phyloP scores from a whole-genome alignment of 2,329 filamentous ascomycete genomes.

The Septoria linicola region DNA sequence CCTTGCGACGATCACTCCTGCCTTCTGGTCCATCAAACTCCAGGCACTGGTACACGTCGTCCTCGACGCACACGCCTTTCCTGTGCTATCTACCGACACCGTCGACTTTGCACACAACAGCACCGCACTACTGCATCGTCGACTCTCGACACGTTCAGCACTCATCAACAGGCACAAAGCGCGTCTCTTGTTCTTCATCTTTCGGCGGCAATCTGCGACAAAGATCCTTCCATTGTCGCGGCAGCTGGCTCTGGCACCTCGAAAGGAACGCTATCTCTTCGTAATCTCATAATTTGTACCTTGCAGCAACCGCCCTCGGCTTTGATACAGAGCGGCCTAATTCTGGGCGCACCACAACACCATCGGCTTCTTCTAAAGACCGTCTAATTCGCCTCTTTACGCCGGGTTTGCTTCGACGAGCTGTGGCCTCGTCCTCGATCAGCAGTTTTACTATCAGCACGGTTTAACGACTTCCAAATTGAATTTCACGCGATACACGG shows the following conservation, averaged over 20 bases:
- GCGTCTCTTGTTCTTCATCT: conserved; percentile 15
- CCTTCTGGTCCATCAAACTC: neutral
- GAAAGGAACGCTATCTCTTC: conserved; percentile 32
- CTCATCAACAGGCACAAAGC: conserved; percentile 8
- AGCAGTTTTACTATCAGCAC: conserved; percentile 14
- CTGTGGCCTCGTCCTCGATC: conserved; percentile 5
- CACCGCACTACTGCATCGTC: neutral
- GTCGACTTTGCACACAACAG: neutral
- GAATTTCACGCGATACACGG: conserved; percentile 22
- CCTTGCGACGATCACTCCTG: conserved; percentile 9
- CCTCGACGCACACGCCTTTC: neutral
- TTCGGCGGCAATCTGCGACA: conserved; percentile 25
- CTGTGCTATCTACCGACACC: neutral
- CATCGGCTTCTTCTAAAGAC: conserved; percentile 13
- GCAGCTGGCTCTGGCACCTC: conserved; percentile 24
- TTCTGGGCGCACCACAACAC: conserved; percentile 24
- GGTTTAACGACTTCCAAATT: conserved; percentile 27
- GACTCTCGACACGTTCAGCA: conserved; percentile 9
- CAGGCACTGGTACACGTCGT: neutral
- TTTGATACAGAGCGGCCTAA: conserved; percentile 37
- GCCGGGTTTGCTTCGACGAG: conserved; percentile 17
- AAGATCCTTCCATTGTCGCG: conserved; percentile 25
- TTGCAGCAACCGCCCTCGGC: conserved; percentile 26
- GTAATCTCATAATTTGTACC: conserved; percentile 37
- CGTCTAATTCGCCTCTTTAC: conserved; percentile 28